Base-by-base conservation (phyloP, 441 rosid genomes). In the Pelargonium cotyledonis region DNA sequence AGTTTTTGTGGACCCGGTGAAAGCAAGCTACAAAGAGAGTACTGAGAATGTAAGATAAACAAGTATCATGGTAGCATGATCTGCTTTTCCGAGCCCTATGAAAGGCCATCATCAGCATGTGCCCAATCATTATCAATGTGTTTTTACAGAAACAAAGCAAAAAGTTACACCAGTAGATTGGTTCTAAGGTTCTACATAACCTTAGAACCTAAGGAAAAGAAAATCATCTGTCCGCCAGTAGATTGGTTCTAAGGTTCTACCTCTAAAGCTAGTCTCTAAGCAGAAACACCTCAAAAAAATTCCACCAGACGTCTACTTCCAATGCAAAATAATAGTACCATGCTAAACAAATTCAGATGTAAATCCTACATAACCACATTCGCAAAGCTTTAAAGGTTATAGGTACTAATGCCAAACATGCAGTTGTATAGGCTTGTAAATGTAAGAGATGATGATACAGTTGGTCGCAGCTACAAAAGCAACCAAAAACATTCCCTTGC, bases 1-100 rank as follows among this genome's bases (percentile, higher is more conserved):
- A 0, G 90, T 88, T 8, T 80, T 86, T 8, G 90, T 86, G 0
- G 95, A 89, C 55, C 97, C 96, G 7, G 97, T 91, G 73, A 91
- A 91, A 74, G 93, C 88, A 57, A 91, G 68, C 95, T 91, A 78
- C 70, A 72, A 47, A 29, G 2, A 51, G 55, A 47, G 14, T 47
- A n/a, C 55, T 47, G 15, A 53, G 18, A 53, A 53, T 53, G 60
- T 53, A 47, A 47, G 55, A 47, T 47, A 47, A 12, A 5, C 15
- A 11, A 19, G n/a, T 60, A 3, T 10, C 7, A 9, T 44, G 14
- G 49, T 8, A 44, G 49, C 49, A 44, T 44, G 49, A 8, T 44
- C 49, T 9, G 49, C 49, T 44, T 11, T 44, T 44, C 49, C 2
- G 0, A 44, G 14, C 12, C 49, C 49, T 44, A 44, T 44, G 14